Percentiles rank a stretch among this genome's conserved stretches.
These are phyloP conservation scores for Geotrichum restrictum DNA, from an alignment of 1,139 yeast genomes.

Conservation along the genomic window DNA sequence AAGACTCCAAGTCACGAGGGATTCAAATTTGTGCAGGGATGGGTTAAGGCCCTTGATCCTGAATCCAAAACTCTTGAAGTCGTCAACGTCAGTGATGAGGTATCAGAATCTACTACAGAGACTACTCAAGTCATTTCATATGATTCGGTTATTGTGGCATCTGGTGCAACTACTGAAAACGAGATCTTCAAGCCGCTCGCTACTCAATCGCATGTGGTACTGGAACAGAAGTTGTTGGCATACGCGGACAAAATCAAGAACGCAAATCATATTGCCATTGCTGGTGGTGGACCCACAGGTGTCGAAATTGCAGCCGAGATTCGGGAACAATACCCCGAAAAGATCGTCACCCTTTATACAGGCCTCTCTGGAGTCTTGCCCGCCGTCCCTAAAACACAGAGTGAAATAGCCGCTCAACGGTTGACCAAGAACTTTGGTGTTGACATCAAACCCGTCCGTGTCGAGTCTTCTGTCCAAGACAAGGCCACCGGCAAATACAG, in stretches of 20 bases:
- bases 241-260: constrained; percentile 71
- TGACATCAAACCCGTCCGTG: constrained; percentile 24
- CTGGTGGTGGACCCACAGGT: constrained; percentile 94
- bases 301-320: constrained; percentile 81
- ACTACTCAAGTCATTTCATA: constrained; percentile 43
- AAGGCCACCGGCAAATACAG: not conserved
- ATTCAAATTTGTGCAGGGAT: constrained; percentile 32
- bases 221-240: constrained; percentile 44
- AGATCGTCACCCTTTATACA: constrained; percentile 29
- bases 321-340: constrained; percentile 25
- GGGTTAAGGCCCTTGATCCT: constrained; percentile 32
- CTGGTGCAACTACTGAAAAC: constrained; percentile 67
- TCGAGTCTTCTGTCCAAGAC: constrained; percentile 15
- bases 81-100: constrained; percentile 35
- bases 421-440: constrained; percentile 27
- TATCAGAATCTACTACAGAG: constrained; percentile 28
- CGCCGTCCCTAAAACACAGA: constrained; percentile 21
- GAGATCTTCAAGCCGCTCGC: constrained; percentile 64
- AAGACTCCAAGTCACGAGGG: constrained; percentile 13
- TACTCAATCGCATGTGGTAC: constrained; percentile 74
- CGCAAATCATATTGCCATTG: constrained; percentile 69
- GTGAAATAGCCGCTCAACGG: constrained; percentile 17
- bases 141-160: constrained; percentile 75
- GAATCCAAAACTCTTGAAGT: constrained; percentile 27
- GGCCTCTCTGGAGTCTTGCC: constrained; percentile 28